These are phyloP conservation scores for Rugosomyces carneus DNA, from an alignment of 1,284 basidiomycete genomes.

Conservation along the genomic window DNA sequence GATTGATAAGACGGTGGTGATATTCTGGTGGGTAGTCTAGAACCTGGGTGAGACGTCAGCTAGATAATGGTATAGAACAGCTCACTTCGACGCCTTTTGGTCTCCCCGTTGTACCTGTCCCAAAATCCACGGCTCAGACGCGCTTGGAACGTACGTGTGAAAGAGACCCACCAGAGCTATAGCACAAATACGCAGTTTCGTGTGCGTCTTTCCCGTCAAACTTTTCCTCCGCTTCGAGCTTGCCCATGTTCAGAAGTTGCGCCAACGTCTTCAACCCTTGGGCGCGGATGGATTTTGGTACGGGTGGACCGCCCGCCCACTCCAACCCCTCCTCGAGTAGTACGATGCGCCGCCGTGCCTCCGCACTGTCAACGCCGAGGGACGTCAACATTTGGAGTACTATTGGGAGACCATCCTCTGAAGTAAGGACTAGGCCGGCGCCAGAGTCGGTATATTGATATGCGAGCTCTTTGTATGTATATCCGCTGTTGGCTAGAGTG, in stretches of 20 bases:
- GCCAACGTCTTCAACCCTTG: conserved; percentile 30
- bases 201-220: conserved; percentile 44
- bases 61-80: background rate
- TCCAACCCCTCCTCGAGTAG: conserved; percentile 36
- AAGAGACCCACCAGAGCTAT: conserved; percentile 39
- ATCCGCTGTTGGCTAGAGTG: conserved; percentile 41
- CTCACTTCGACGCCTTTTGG: conserved; percentile 53
- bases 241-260: conserved; percentile 39
- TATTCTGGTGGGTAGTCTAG: conserved; percentile 62
- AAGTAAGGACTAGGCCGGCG: conserved; percentile 48
- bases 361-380: conserved; percentile 31
- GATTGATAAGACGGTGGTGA: conserved; percentile 45
- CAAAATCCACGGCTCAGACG: background rate
- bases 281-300: conserved; percentile 26
- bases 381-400: conserved; percentile 39
- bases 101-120: conserved; percentile 51
- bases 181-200: conserved; percentile 59
- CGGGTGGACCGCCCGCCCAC: conserved; percentile 31
- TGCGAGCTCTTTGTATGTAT: conserved; percentile 38
- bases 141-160: background rate
- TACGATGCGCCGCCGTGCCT: conserved; percentile 42
- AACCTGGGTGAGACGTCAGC: background rate
- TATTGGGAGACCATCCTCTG: conserved; percentile 43
- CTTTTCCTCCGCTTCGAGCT: conserved; percentile 39
- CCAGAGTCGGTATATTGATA: conserved; percentile 50